A percentile compares a stretch with the other conserved stretches of the same genome.
Evolutionary conservation across 371 early-diverging fungal species (phyloP).

Genomic region (Saksenaea vasiformis): DNA sequence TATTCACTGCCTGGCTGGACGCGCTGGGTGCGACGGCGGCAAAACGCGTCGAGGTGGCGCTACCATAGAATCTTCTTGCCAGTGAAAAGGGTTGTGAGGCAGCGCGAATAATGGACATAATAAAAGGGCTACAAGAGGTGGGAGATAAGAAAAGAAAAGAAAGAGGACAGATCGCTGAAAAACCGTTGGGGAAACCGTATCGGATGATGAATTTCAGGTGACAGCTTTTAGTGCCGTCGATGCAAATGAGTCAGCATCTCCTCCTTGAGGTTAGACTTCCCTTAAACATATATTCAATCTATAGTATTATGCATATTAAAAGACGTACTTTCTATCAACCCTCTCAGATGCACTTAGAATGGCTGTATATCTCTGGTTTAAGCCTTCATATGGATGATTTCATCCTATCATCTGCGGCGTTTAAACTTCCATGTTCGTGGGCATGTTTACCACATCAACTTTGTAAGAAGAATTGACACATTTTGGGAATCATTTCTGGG

Average conservation of each 20-base stretch:
- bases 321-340: not conserved
- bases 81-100: conserved; percentile 38
- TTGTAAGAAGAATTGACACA: too few species aligned
- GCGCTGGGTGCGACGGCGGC: conserved; percentile 48
- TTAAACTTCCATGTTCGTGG: too few species aligned
- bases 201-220: conserved; percentile 3
- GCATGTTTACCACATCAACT: too few species aligned
- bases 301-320: not conserved
- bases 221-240: not conserved
- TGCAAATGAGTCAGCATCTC: conserved; percentile 1
- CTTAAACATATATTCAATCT: not conserved
- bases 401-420: too few species aligned
- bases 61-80: conserved; percentile 34
- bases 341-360: too few species aligned
- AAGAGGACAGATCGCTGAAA: conserved; percentile 27
- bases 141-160: conserved; percentile 18
- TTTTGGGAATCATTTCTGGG: too few species aligned
- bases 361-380: too few species aligned
- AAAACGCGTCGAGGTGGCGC: conserved; percentile 50
- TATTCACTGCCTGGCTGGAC: conserved; percentile 11
- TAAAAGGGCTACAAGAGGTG: not conserved
- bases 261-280: not conserved
- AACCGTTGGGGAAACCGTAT: not conserved
- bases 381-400: too few species aligned
- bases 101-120: conserved; percentile 49